Evolutionary conservation across 805 yeast genomes (phyloP), one percentile per base, ranked within the genome.

Genomic region (Zygoascus biomembranicola): DNA sequence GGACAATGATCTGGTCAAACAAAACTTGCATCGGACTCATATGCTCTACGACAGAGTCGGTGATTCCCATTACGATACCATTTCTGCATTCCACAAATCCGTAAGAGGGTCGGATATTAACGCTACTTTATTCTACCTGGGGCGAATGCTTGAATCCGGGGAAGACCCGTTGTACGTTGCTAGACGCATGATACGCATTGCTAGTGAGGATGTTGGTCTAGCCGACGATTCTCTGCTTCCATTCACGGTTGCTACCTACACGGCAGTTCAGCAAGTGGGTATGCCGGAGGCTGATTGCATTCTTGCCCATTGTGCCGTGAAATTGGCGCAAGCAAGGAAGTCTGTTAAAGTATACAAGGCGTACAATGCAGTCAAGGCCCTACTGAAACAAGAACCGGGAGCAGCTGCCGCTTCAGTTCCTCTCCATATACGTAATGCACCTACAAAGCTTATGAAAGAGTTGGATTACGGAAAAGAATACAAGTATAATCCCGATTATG

Each of bases 41-140:
- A 73, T 80, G 68, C 70, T 83, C 60, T 90, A 92, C 65, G 98
- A 94, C 67, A 75, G 87, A 47, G 82, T 81, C 35, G 97, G 97
- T 0, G 99, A 94, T 61, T 80, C 82, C 4, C 99, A 94, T 67
- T 94, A 94, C 67, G 99, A 94, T 66, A 81, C 96, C 0, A 94
- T 94, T 6, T 87, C 96, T 13, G 99, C 99, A 0, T 86, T 94
- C 59, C 99, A 94, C 70, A 94, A 94, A 64, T 80, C 96, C 0
- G 79, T 94, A 0, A 75, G 99, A 54, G 99, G 99, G 0, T 78
- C 87, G 0, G 84, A 92, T 62, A 84, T 90, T 0, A 88, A 94
- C 70, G 98, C 97, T 0, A 84, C 98, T 0, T 70, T 94, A 56
- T 90, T 83, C 66, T 94, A 94, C 63, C 70, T 94, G 19, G 92